Base-by-base conservation (phyloP, 2,329 filamentous ascomycete species). In the Trichophyton equinum region DNA sequence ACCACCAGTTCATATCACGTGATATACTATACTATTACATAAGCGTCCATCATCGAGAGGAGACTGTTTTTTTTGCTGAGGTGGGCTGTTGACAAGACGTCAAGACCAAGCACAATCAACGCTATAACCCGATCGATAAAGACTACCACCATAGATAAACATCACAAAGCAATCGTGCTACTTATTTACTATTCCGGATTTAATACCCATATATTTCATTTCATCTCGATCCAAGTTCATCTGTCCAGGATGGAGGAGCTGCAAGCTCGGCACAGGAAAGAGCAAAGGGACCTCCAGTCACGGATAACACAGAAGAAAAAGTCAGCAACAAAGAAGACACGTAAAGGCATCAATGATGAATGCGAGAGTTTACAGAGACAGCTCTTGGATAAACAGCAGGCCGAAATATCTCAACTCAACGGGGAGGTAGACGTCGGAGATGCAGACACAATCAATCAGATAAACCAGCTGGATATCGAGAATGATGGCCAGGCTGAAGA, bases 301-400 rank as follows among this genome's bases (percentile, higher is more conserved):
- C 85, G 87, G 62, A 85, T 95, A 69, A 96, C 89, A 4, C 91
- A 87, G 76, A 97, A 96, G 81, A 99, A 96, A 80, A 97, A 96
- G 79, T 87, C 88, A 67, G 91, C 94, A 15, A 95, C 87, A 55
- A 99, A 97, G 76, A 86, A 85, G 73, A 85, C 83, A 7, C 79
- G 83, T 57, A 85, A 87, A 72, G 85, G 86, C 30, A 79, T 92
- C 46, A 85, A 84, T 64, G 83, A 85, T 65, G 83, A 86, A 68
- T 85, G 83, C 69, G 82, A 82, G 20, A 71, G 75, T 27, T 73
- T 85, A 42, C 82, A 85, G 66, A 71, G 73, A 44, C 81, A 84
- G 61, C 71, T 85, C 46, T 78, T 78, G 60, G 79, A 82, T 61
- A 74, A 73, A 62, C 83, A 86, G 30, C 75, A 76, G 33, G 68